Conservation (phyloP, 257 asterid species). For the Salvia rosmarinus region DNA sequence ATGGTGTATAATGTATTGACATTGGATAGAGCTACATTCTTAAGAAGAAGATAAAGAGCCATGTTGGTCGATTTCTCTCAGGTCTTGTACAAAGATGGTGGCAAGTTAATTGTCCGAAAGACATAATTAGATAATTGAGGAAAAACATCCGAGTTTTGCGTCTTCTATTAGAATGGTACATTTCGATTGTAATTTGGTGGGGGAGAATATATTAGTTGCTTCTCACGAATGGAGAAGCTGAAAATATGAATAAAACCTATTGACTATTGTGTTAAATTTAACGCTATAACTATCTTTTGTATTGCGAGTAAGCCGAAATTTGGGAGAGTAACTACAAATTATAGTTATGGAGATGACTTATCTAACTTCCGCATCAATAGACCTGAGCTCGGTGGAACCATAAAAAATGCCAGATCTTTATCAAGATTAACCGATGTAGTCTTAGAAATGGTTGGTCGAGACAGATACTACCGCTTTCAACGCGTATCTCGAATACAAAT, state of each 20-base stretch:
- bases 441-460: background rate
- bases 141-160: background rate
- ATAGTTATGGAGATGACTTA: background rate
- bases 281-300: background rate
- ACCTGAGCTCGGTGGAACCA: background rate
- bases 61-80: background rate
- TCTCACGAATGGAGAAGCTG: background rate
- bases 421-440: background rate
- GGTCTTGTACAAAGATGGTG: background rate
- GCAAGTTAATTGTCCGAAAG: background rate
- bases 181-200: too few species aligned
- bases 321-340: slow-evolving; percentile 13
- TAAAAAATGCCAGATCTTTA: background rate
- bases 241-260: background rate
- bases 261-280: background rate
- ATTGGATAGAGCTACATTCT: slow-evolving; percentile 2
- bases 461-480: too few species aligned
- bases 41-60: background rate
- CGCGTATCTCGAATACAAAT: too few species aligned
- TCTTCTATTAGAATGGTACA: background rate
- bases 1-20: background rate
- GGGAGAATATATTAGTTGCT: background rate
- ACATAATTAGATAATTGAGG: background rate
- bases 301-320: slow-evolving; percentile 16
- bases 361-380: slow-evolving; percentile 7